Base-by-base conservation (phyloP, 2,329 filamentous ascomycete genomes). In the Alternaria consortialis region DNA sequence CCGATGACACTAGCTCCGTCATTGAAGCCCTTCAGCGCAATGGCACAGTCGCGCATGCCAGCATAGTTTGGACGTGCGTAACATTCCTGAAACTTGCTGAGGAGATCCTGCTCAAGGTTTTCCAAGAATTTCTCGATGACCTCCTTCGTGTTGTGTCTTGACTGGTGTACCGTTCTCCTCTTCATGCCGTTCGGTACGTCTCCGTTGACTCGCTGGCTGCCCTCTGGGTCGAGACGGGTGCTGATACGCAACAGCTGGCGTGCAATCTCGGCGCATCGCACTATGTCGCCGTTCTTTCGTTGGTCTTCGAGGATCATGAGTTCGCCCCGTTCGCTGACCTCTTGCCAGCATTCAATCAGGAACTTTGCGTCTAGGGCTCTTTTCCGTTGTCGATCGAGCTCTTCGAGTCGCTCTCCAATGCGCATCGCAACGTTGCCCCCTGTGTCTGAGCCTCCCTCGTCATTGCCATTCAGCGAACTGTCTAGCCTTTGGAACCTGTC, bases 51-150 rank as follows among this genome's bases (percentile, higher is more conserved):
- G 81, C 92, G 90, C 96, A 99, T 99, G 72, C 96, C 94, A 68
- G 97, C 93, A 74, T 97, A 97, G 80, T 98, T 97, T 72, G 97
- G 93, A 69, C 91, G 89, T 65, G 94, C 87, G 78, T 98, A 98
- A 82, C 94, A 97, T 75, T 96, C 93, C 83, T 99, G 96, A 80
- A 99, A 99, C 74, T 97, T 94, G 77, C 94, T 93, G 62, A 99
- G 82, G 39, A 99, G 84, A 74, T 99, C 95, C 76, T 98, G 97
- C 79, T 99, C 95, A 60, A 99, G 81, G 1, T 92, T 94, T 78
- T 99, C 95, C 27, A 94, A 92, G 79, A 98, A 99, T 77, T 97
- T 97, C 80, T 99, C 95, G 58, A 99, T 91, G 15, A 96, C 88
- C 77, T 97, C 94, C 65, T 93, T 88, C 2, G 93, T 95, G 74